Base-by-base conservation (phyloP, 2,329 filamentous ascomycete genomes). In the Penicillium concentricum region DNA sequence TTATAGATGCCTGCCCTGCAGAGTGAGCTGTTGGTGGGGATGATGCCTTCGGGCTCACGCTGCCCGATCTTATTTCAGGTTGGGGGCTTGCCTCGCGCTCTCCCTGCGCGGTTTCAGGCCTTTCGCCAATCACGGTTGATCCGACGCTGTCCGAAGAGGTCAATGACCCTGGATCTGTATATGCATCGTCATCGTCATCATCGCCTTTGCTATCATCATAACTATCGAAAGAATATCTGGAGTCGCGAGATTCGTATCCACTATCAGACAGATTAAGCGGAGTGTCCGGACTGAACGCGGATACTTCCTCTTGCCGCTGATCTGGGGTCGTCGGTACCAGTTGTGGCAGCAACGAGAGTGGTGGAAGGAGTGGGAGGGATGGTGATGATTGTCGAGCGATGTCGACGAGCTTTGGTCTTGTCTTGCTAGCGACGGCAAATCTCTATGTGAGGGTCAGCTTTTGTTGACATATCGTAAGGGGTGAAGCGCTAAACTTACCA, bases 271-370 rank as follows among this genome's bases (percentile, higher is more conserved):
- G 67, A 9, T 73, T 70, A 2, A 72, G 56, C 8, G 73, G 73
- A 1, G 73, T 75, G 26, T 75, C 73, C 26, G 73, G 73, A 35
- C 73, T 75, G 48, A 75, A 75, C 2, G 71, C 73, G 8, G 73
- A 75, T 41, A 75, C 64, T 57, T 75, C 73, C 35, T 70, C 67
- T 49, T 70, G 66, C 7, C 64, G 62, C 26, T 70, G 68, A 54
- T 74, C 71, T 2, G 73, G 73, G 0, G 73, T 75, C 13, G 68
- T 71, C 5, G 73, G 73, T 18, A 72, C 51, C 16, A 64, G 57
- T 15, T 67, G 64, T 15, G 65, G 65, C 8, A 52, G 45, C n/a
- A 62, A 37, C 13, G 59, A 54, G 10, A 63, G 63, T 7, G 64
- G 69, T 7, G 66, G 67, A 5, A 67, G 65, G 12, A 67, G 24